These are phyloP conservation scores for Huiozyma naganishii DNA, from an alignment of 805 yeast species.

Conservation along the genomic window DNA sequence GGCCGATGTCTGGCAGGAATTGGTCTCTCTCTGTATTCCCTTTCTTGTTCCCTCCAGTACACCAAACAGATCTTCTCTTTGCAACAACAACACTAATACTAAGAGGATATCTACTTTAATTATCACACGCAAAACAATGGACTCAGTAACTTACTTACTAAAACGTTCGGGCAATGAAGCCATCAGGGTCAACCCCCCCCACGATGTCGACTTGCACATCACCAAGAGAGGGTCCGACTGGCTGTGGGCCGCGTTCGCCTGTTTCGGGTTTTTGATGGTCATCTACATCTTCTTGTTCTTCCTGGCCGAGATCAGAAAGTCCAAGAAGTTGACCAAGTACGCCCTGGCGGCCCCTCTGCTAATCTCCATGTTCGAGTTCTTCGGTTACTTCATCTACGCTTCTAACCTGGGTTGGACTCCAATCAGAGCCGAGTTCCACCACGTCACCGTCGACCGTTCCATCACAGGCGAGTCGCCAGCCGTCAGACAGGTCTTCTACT, in stretches of 20 bases:
- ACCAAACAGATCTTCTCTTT: too few relatives aligned
- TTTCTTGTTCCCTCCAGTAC: too few relatives aligned
- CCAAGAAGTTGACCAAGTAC: background rate
- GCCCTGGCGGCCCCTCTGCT: conserved; percentile 37
- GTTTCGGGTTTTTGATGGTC: conserved; percentile 31
- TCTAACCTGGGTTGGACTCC: conserved; percentile 49
- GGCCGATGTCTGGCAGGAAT: too few relatives aligned
- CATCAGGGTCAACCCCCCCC: conserved; percentile 34
- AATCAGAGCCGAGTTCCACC: conserved; percentile 39
- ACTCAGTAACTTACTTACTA: background rate
- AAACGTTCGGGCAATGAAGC: conserved; percentile 28
- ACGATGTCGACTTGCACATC: conserved; percentile 40
- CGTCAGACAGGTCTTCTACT: conserved; percentile 46
- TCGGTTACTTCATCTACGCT: conserved; percentile 45
- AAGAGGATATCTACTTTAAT: too few relatives aligned
- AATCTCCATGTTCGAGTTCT: conserved; percentile 27
- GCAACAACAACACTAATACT: too few relatives aligned
- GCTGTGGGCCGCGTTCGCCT: conserved; percentile 53
- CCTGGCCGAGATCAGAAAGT: conserved; percentile 9
- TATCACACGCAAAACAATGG: background rate
- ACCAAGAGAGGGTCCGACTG: conserved; percentile 56
- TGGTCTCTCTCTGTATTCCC: too few relatives aligned
- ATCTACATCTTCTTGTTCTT: conserved; percentile 20
- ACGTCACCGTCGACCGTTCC: conserved; percentile 29
- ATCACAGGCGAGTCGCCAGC: conserved; percentile 15